Percentiles rank a stretch among this genome's conserved stretches.
Evolutionary conservation across 176 grass and related monocot genomes (phyloP).

Genomic region (Hordeum marinum): DNA sequence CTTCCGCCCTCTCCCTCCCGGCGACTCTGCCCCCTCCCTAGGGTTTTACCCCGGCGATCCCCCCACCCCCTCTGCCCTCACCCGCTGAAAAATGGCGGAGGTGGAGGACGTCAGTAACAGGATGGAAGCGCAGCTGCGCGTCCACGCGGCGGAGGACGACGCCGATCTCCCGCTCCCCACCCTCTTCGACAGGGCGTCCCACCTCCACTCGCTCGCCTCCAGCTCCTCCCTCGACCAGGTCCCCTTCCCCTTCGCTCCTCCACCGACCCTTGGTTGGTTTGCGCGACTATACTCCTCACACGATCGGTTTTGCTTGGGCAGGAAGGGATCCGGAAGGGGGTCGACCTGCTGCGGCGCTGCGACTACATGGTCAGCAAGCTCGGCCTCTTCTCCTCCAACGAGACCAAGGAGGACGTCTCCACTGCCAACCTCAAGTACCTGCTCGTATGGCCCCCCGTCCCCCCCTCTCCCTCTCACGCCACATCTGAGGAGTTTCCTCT

Average conservation of each 20-base stretch:
- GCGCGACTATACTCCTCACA: background rate
- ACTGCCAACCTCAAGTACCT: slow-evolving; percentile 92
- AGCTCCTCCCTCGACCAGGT: slow-evolving; percentile 56
- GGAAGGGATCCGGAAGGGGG: slow-evolving; percentile 69
- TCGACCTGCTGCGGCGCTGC: slow-evolving; percentile 62
- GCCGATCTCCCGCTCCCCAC: slow-evolving; percentile 62
- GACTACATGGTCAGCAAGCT: slow-evolving; percentile 89
- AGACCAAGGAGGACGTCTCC: slow-evolving; percentile 94
- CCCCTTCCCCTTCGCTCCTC: background rate
- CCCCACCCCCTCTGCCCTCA: background rate
- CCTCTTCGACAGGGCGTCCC: slow-evolving; percentile 70
- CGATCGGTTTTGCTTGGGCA: background rate
- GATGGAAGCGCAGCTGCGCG: slow-evolving; percentile 37
- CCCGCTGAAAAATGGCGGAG: slow-evolving; percentile 12
- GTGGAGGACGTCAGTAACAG: slow-evolving; percentile 27
- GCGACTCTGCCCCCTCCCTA: background rate
- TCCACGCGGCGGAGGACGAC: slow-evolving; percentile 18
- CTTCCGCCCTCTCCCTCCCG: background rate
- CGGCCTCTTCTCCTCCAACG: slow-evolving; percentile 80
- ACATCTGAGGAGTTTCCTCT: background rate
- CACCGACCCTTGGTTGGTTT: background rate
- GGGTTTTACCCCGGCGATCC: background rate
- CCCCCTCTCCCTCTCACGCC: background rate
- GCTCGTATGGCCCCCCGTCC: slow-evolving; percentile 14
- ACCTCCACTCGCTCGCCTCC: slow-evolving; percentile 64